phyloP scores from a whole-genome alignment of 768 basidiomycete genomes.

The Boletus speciosus region DNA sequence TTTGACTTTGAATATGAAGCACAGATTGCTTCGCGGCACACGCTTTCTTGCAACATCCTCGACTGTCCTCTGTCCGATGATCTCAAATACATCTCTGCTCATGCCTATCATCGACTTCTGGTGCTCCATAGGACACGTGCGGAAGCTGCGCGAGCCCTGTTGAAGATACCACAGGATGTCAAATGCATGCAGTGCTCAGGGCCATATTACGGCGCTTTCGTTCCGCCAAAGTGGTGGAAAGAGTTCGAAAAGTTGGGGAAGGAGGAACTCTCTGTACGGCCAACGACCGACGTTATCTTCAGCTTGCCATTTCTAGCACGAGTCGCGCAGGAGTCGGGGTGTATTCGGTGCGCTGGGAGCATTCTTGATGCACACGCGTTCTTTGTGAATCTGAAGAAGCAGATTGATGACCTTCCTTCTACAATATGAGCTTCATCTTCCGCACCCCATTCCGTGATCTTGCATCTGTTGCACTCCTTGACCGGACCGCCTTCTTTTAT shows the following conservation, averaged over 20 bases:
- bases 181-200: constrained; percentile 72
- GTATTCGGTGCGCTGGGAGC: constrained; percentile 63
- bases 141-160: constrained; percentile 43
- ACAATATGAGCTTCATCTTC: constrained; percentile 33
- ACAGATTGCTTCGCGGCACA: constrained; percentile 54
- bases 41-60: constrained; percentile 51
- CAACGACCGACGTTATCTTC: constrained; percentile 60
- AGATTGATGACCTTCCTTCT: constrained; percentile 51
- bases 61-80: constrained; percentile 60
- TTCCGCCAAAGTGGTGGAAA: constrained; percentile 66
- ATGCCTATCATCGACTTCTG: constrained; percentile 62
- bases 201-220: constrained; percentile 40
- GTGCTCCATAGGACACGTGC: constrained; percentile 55
- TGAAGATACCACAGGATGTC: constrained; percentile 46
- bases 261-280: constrained; percentile 54
- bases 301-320: constrained; percentile 54
- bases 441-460: not conserved
- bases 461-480: not conserved
- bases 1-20: constrained; percentile 64
- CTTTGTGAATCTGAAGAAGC: constrained; percentile 49
- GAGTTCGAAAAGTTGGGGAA: constrained; percentile 55
- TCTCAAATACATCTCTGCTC: constrained; percentile 63
- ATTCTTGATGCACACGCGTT: constrained; percentile 60
- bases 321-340: constrained; percentile 49
- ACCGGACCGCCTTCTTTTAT: not conserved